A percentile compares a stretch with the other conserved stretches of the same genome.
These are phyloP conservation scores for California macrophylla DNA, from an alignment of 441 rosid species.

Conservation along the genomic window DNA sequence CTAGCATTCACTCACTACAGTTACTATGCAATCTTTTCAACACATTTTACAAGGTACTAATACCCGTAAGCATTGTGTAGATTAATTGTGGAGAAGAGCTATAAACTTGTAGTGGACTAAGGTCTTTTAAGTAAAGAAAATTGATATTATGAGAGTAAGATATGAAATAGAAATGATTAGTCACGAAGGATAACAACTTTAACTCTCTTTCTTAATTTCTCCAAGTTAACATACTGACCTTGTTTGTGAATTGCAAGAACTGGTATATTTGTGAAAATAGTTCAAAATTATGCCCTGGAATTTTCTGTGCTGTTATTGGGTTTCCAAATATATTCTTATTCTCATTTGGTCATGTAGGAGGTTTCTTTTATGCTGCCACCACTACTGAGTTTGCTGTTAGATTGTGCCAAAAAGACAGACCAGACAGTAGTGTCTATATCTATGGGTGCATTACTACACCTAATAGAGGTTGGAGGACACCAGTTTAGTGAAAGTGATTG, in stretches of 20 bases:
- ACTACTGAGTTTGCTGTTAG: slow-evolving; percentile 82
- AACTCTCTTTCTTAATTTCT: neutral
- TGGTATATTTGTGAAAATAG: neutral
- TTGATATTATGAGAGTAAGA: too few relatives aligned
- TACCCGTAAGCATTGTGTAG: too few relatives aligned
- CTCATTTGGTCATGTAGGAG: slow-evolving; percentile 48
- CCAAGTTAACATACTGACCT: neutral
- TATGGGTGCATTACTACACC: slow-evolving; percentile 93
- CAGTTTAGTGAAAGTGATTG: slow-evolving; percentile 93
- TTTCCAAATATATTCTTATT: slow-evolving; percentile 1
- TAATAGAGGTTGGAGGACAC: slow-evolving; percentile 98
- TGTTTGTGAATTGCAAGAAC: neutral
- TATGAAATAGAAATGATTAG: too few relatives aligned
- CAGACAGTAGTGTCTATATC: slow-evolving; percentile 97
- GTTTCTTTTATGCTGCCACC: slow-evolving; percentile 99
- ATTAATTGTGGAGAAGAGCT: too few relatives aligned
- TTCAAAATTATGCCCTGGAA: neutral
- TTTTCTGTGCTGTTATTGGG: neutral
- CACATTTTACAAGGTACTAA: slow-evolving; percentile 97
- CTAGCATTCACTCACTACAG: slow-evolving; percentile 97
- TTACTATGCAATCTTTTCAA: slow-evolving; percentile 96
- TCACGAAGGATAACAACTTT: too few relatives aligned
- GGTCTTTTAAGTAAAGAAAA: too few relatives aligned
- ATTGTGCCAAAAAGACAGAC: slow-evolving; percentile 93
- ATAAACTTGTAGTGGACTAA: too few relatives aligned